Conservation (phyloP, 768 basidiomycete species). For the Amanita brunnescens region DNA sequence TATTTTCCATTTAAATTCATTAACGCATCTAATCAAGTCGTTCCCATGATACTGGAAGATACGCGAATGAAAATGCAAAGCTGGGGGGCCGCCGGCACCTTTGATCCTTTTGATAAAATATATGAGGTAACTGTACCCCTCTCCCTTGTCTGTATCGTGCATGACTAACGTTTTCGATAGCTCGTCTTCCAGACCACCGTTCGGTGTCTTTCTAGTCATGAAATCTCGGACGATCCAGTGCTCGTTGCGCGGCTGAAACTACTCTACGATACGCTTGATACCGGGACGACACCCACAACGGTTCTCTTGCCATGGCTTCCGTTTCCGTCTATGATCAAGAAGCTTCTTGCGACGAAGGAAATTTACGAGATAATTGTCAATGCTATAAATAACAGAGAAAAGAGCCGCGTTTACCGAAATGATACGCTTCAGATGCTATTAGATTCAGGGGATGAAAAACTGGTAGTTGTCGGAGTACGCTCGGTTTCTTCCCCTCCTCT, state of each 20-base stretch:
- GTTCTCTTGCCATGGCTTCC: constrained; percentile 75
- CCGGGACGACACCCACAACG: constrained; percentile 62
- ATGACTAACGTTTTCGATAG: too few relatives aligned
- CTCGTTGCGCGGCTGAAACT: constrained; percentile 53
- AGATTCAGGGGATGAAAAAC: constrained; percentile 59
- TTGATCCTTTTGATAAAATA: constrained; percentile 66
- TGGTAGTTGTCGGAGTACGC: constrained; percentile 63
- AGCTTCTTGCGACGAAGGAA: constrained; percentile 64
- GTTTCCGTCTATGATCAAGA: constrained; percentile 60
- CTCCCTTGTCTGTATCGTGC: too few relatives aligned
- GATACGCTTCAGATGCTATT: constrained; percentile 72
- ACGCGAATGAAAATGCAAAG: constrained; percentile 48
- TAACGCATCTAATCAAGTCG: constrained; percentile 33
- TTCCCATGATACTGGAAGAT: constrained; percentile 58
- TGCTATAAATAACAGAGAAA: constrained; percentile 48
- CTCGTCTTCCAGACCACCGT: constrained; percentile 69
- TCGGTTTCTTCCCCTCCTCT: constrained; percentile 4
- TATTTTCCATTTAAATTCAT: constrained; percentile 9
- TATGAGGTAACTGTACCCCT: constrained; percentile 43
- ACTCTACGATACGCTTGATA: constrained; percentile 62
- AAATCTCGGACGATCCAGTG: constrained; percentile 59
- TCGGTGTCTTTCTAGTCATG: constrained; percentile 55
- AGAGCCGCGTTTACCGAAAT: constrained; percentile 46
- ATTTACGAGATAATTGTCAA: constrained; percentile 62
- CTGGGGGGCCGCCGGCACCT: constrained; percentile 56